Evolutionary conservation across 2,329 filamentous ascomycete genomes (phyloP), one percentile per base, ranked within the genome.

Genomic region (Cadophora sp.): DNA sequence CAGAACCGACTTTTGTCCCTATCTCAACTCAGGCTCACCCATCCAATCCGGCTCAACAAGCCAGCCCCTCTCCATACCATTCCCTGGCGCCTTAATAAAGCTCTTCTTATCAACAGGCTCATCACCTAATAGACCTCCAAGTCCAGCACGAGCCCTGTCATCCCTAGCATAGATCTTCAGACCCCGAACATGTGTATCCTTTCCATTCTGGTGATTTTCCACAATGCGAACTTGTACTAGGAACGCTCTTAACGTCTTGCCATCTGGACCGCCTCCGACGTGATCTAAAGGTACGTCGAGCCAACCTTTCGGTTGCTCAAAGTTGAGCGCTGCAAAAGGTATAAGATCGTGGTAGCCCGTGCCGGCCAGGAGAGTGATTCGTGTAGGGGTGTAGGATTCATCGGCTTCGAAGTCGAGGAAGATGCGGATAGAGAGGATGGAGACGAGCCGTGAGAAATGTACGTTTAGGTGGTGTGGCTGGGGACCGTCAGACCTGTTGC

Each of bases 131-230:
- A 74, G 27, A 46, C 62, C 51, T 5, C 62, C 68, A 46, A 73
- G 37, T n/a, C 67, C 69, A 22, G 69, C 71, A 48, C 69, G 70
- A 8, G 68, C 69, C 46, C 73, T 70, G 40, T 79, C 77, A 62
- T 78, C 76, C 24, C 68, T 70, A 19, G 87, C 87, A 73, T 88
- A 99, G 11, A 98, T 91, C 81, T 97, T 97, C 79, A 99, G 87
- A 1, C 94, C 95, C 19, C 96, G 87, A 27, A 99, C 86, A 83
- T 99, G 96, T n/a, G 96, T 99, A 79, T 99, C 96, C 79, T 99
- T 99, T 72, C 96, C 96, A 79, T 99, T 99, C 81, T 99, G 96
- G 79, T 99, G 96, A 77, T 99, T 99, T 81, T 98, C 96, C 62
- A 95, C 87, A 60, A 99, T 91, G 73, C 92, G 90, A 76, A 98